Evolutionary conservation across 495 filamentous ascomycete species (phyloP), one percentile per base, ranked within the genome.

Genomic region (Friedmanniomyces simplex): DNA sequence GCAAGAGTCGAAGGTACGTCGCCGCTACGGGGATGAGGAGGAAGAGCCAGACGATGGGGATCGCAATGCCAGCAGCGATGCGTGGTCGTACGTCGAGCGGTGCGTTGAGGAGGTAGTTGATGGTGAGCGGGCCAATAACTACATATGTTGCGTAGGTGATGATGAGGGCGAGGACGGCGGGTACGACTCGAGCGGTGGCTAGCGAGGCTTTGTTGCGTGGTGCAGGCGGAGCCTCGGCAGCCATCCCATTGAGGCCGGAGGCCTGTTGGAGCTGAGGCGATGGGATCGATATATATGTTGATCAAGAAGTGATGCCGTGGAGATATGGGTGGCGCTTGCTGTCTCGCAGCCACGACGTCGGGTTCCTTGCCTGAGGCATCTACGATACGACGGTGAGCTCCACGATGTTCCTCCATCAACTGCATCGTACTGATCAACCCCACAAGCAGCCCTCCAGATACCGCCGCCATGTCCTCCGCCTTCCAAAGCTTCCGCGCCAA

Each of bases 21-120:
- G 71, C 53, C n/a, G 82, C 55, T 66, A 89, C 78, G 32, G 81
- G 71, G 1, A 86, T 58, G 28, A 96, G 72, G 24, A 91, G 76
- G 47, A 85, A 14, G 59, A 83, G 86, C 70, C 88, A 90, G 42
- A 89, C 57, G 16, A 79, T 77, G 48, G 95, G 69, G 55, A 94
- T 80, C 4, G 78, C 79, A 37, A 83, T 80, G 46, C 84, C 88
- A 41, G 80, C 69, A 1, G 61, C 61, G 20, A 52, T 55, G 13
- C 55, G 48, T 28, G 6, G 24, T 1, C 21, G 32, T 2, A 57
- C 18, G 42, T 77, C 71, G 21, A 74, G 63, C 48, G 70, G 69
- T 34, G 76, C 74, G 52, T 75, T 67, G 57, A 88, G 73, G 45
- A 88, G 78, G 64, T 82, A 85, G 61, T 81, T 76, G 45, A 86